Evolutionary conservation across 139 green algal species (phyloP), one percentile per base, ranked within the genome.

Genomic region (Coccomyxa sp.): DNA sequence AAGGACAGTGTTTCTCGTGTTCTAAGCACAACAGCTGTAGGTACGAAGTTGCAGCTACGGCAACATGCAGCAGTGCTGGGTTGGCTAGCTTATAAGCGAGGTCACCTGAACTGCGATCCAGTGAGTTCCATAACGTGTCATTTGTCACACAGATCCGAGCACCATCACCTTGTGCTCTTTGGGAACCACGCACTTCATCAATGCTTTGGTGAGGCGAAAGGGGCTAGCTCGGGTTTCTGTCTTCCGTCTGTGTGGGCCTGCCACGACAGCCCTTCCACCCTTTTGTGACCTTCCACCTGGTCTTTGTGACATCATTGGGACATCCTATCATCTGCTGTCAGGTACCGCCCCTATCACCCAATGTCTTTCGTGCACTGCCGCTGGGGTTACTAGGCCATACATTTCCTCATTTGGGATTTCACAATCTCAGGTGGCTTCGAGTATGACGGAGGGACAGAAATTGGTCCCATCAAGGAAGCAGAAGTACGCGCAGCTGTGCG

Each of bases 121-220:
- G 38, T 3, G 38, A 11, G 38, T 51, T 51, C 3, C 38, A 51
- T 51, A 51, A 51, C 38, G 3, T 51, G 38, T 51, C 38, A 51
- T 51, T 51, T 51, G 38, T 51, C 38, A 51, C 38, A 51, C 38
- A 51, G 38, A 51, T 51, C 38, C 38, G 38, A 51, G 38, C 38
- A 51, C 38, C 38, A 51, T 51, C 38, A 51, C 38, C 38, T 68
- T 75, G 3, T 81, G 85, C 38, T 88, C 85, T 67, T 45, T 91
- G 63, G 88, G 88, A 23, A 91, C 88, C 0, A 91, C 85, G 0
- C 88, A 88, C 79, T 88, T 91, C 86, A 83, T 91, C 7, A 91
- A 91, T 21, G 88, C 88, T 0, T 23, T 77, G 21, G 32, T 88
- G 11, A 51, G 88, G 58, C 81, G 67, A 14, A 58, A 58, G 25